Evolutionary conservation across 1,284 basidiomycete species (phyloP).

Genomic region (Boletellus deceptivus): DNA sequence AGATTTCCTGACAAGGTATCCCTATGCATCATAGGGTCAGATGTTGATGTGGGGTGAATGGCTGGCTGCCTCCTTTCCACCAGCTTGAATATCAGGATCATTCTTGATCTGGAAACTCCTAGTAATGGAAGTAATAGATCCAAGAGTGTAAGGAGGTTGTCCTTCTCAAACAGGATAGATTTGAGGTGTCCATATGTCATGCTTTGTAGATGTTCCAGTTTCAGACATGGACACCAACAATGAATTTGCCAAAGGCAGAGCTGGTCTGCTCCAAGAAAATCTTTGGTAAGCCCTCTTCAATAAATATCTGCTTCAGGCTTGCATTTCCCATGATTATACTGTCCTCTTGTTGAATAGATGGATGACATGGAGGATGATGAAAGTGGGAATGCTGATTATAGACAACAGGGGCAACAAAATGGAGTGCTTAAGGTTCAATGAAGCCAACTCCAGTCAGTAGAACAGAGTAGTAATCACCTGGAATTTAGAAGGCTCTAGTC

Average conservation of each 20-base stretch:
- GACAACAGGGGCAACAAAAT: slow-evolving; percentile 35
- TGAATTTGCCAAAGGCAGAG: slow-evolving; percentile 47
- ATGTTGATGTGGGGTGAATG: slow-evolving; percentile 37
- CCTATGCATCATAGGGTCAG: slow-evolving; percentile 39
- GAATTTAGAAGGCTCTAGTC: slow-evolving; percentile 37
- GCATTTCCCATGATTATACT: slow-evolving; percentile 62
- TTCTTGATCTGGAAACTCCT: slow-evolving; percentile 34
- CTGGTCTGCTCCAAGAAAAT: slow-evolving; percentile 46
- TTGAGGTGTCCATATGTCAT: slow-evolving; percentile 49
- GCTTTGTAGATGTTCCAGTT: slow-evolving; percentile 35
- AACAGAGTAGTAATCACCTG: slow-evolving; percentile 44
- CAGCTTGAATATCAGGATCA: slow-evolving; percentile 39
- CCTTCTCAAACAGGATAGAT: slow-evolving; percentile 40
- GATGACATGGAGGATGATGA: slow-evolving; percentile 49
- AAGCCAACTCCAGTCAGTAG: slow-evolving; percentile 31
- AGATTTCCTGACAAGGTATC: slow-evolving; percentile 70
- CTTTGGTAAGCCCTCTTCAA: slow-evolving; percentile 35
- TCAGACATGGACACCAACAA: slow-evolving; percentile 47
- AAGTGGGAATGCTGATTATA: slow-evolving; percentile 29
- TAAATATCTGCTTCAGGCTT: slow-evolving; percentile 54
- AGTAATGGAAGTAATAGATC: slow-evolving; percentile 48
- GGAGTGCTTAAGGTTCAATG: slow-evolving; percentile 53
- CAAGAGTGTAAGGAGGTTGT: slow-evolving; percentile 34
- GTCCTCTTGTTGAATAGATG: slow-evolving; percentile 48
- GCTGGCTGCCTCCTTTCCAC: slow-evolving; percentile 37